Evolutionary conservation across 441 rosid genomes (phyloP).

Genomic region (Populus tomentosa): DNA sequence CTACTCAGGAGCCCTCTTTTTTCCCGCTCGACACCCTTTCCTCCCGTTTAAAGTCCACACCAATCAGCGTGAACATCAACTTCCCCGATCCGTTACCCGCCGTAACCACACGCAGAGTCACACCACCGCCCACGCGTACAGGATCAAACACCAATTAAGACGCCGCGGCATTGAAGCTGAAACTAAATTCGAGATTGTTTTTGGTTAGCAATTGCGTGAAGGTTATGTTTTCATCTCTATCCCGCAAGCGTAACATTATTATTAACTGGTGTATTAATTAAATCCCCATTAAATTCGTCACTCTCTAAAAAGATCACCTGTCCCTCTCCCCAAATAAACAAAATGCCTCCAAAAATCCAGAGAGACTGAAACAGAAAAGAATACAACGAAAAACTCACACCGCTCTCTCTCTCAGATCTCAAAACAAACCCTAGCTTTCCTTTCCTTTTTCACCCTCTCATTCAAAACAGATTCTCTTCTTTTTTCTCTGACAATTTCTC

Average conservation of each 20-base stretch:
- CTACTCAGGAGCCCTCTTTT: too few relatives aligned
- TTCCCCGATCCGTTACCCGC: too few relatives aligned
- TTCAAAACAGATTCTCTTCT: not conserved
- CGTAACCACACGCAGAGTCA: too few relatives aligned
- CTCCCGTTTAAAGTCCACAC: not conserved
- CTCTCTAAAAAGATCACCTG: constrained; percentile 3
- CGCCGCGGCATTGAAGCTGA: not conserved
- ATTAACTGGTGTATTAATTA: not conserved
- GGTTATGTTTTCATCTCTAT: not conserved
- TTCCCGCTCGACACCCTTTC: not conserved
- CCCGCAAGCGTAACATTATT: not conserved
- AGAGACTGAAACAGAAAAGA: constrained; percentile 7
- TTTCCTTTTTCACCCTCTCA: not conserved
- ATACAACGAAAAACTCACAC: not conserved
- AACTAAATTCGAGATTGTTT: not conserved
- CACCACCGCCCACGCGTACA: not conserved
- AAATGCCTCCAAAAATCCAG: constrained; percentile 9
- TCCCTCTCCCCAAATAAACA: constrained; percentile 3
- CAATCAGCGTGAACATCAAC: too few relatives aligned
- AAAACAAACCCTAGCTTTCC: constrained; percentile 21
- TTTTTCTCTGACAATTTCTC: constrained; percentile 19
- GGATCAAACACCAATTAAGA: too few relatives aligned
- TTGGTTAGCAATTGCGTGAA: not conserved
- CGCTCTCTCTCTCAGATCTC: constrained; percentile 54
- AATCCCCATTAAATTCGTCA: constrained; percentile 7